A percentile compares a stretch with the other conserved stretches of the same genome.
These are phyloP conservation scores for Neoboletus subvelutipes DNA, from an alignment of 768 basidiomycete genomes.

Conservation along the genomic window DNA sequence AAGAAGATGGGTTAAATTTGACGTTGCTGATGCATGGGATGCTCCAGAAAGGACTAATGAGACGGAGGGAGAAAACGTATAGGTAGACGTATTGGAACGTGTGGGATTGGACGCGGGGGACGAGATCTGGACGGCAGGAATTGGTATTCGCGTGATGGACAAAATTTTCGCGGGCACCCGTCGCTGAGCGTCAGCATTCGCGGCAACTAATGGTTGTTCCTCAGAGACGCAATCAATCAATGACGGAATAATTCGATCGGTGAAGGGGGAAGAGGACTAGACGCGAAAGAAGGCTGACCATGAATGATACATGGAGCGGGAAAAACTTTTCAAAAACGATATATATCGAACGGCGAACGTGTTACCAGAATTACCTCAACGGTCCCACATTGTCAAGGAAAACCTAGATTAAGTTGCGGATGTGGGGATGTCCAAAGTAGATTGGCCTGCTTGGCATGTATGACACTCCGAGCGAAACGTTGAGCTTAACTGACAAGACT, in stretches of 20 bases:
- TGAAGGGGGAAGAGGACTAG: neutral
- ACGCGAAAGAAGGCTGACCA: conserved; percentile 1
- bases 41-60: conserved; percentile 7
- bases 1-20: conserved; percentile 8
- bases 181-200: neutral
- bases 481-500: conserved; percentile 10
- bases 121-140: neutral
- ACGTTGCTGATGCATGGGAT: neutral
- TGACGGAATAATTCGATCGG: neutral
- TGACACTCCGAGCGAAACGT: conserved; percentile 4
- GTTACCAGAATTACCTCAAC: conserved; percentile 18
- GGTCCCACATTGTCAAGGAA: neutral
- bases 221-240: conserved; percentile 1
- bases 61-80: neutral
- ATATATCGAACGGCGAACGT: conserved; percentile 6
- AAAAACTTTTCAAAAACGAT: conserved; percentile 11
- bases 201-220: neutral
- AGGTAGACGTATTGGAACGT: neutral
- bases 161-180: neutral
- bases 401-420: conserved; percentile 11
- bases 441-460: neutral
- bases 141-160: neutral
- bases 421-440: neutral
- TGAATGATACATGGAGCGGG: conserved; percentile 12
- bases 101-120: neutral